phyloP scores from a whole-genome alignment of 2,329 filamentous ascomycete genomes.

The Ophiostoma angusticollis region DNA sequence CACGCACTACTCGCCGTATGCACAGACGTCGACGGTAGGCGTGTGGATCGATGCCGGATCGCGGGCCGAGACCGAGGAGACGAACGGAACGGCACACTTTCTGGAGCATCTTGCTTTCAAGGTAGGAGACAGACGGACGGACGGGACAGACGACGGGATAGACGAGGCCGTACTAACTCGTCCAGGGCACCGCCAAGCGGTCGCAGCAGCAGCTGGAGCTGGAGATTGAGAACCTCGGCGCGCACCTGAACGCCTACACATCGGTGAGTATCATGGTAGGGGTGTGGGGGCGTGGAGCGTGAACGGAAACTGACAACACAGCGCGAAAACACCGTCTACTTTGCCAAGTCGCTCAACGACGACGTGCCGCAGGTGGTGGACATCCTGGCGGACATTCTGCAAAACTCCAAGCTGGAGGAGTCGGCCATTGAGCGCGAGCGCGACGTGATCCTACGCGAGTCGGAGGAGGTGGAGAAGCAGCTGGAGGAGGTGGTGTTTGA shows the following conservation, averaged over 20 bases:
- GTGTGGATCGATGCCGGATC: conserved; percentile 99
- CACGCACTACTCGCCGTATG: conserved; percentile 95
- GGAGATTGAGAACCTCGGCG: conserved; percentile 99
- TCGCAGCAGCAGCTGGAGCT: conserved; percentile 96
- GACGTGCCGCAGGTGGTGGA: conserved; percentile 94
- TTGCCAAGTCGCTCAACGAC: conserved; percentile 97
- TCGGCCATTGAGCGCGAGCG: conserved; percentile 92
- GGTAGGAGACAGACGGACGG: no score
- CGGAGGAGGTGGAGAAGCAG: conserved; percentile 99
- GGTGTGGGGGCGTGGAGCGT: conserved; percentile 5
- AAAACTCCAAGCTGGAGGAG: conserved; percentile 96
- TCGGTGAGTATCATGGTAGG: conserved; percentile 51
- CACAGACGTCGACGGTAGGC: conserved; percentile 94
- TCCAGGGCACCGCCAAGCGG: conserved; percentile 90
- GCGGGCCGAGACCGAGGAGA: conserved; percentile 94
- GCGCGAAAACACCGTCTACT: conserved; percentile 99
- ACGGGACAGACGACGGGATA: no score
- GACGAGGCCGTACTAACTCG: no score
- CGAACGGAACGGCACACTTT: conserved; percentile 98
- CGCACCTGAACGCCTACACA: conserved; percentile 97
- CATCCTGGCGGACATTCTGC: conserved; percentile 96
- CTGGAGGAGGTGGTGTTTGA: conserved; percentile 99
- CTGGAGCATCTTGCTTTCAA: conserved; percentile 99
- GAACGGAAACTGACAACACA: conserved; percentile 21
- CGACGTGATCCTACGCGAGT: conserved; percentile 96